Conservation (phyloP, 805 yeast genomes). For the Wickerhamomyces alni region DNA sequence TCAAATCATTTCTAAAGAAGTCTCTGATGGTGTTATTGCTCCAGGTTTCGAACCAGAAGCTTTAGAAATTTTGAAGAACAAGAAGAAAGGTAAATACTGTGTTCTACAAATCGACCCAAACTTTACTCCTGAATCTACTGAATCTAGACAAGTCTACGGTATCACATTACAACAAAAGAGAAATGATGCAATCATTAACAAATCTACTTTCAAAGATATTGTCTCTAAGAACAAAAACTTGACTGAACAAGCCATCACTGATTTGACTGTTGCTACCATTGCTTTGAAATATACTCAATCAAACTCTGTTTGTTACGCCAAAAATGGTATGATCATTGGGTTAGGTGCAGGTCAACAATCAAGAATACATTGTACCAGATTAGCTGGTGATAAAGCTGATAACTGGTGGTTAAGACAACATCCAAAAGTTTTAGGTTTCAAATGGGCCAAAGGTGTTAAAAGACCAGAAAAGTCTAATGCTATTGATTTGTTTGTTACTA, state of each 20-base stretch:
- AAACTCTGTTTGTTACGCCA: slow-evolving; percentile 97
- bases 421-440: slow-evolving; percentile 84
- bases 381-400: slow-evolving; percentile 99
- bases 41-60: slow-evolving; percentile 96
- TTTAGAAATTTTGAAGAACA: slow-evolving; percentile 76
- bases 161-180: slow-evolving; percentile 93
- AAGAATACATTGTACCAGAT: slow-evolving; percentile 97
- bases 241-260: slow-evolving; percentile 89
- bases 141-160: slow-evolving; percentile 95
- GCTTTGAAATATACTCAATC: slow-evolving; percentile 97
- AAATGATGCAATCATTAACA: slow-evolving; percentile 93
- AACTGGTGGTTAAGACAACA: slow-evolving; percentile 99
- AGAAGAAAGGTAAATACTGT: slow-evolving; percentile 97
- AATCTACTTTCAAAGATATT: slow-evolving; percentile 85
- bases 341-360: slow-evolving; percentile 99
- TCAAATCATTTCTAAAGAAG: slow-evolving; percentile 94
- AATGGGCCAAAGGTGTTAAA: slow-evolving; percentile 98
- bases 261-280: slow-evolving; percentile 94
- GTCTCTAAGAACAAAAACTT: slow-evolving; percentile 81
- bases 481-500: slow-evolving; percentile 87
- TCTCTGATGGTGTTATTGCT: slow-evolving; percentile 97
- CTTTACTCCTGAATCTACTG: slow-evolving; percentile 73
- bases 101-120: slow-evolving; percentile 94
- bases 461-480: slow-evolving; percentile 99
- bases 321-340: slow-evolving; percentile 98